Evolutionary conservation across 2,329 filamentous ascomycete species (phyloP).

Genomic region (Penicillium glabrum): DNA sequence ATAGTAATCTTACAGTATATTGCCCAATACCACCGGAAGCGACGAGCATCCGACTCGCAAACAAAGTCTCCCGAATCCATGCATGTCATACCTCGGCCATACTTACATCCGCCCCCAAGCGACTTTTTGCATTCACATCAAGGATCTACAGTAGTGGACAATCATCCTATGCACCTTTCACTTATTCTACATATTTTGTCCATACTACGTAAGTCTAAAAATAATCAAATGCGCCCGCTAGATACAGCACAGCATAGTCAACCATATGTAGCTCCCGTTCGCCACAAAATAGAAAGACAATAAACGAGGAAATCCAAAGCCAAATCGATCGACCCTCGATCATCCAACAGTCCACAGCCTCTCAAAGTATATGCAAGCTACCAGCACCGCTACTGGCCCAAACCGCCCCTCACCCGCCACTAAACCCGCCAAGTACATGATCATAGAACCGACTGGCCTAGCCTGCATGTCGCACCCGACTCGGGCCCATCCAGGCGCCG

Average conservation of each 20-base stretch:
- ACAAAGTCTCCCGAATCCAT: slow-evolving; percentile 14
- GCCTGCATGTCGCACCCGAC: slow-evolving; percentile 20
- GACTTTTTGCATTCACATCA: not conserved
- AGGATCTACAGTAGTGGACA: not conserved
- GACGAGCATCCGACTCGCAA: slow-evolving; percentile 7
- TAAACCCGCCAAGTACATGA: slow-evolving; percentile 10
- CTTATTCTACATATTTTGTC: not conserved
- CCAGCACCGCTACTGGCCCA: not conserved
- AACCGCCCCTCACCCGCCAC: slow-evolving; percentile 1
- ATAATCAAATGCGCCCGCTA: not conserved
- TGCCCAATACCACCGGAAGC: not conserved
- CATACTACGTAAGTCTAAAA: not conserved
- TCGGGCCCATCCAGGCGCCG: slow-evolving; percentile 10
- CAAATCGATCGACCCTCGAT: not conserved
- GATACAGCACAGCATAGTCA: not conserved
- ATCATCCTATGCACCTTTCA: not conserved
- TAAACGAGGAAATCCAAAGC: not conserved
- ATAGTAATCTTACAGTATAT: not conserved
- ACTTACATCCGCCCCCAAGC: not conserved
- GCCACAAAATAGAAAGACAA: not conserved
- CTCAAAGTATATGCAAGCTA: not conserved
- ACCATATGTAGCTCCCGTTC: not conserved
- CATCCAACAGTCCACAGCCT: not conserved
- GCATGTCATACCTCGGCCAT: slow-evolving; percentile 21
- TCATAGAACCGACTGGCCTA: slow-evolving; percentile 18